Conservation (phyloP, 1,139 yeast genomes). For the Arxiozyma telluris region DNA sequence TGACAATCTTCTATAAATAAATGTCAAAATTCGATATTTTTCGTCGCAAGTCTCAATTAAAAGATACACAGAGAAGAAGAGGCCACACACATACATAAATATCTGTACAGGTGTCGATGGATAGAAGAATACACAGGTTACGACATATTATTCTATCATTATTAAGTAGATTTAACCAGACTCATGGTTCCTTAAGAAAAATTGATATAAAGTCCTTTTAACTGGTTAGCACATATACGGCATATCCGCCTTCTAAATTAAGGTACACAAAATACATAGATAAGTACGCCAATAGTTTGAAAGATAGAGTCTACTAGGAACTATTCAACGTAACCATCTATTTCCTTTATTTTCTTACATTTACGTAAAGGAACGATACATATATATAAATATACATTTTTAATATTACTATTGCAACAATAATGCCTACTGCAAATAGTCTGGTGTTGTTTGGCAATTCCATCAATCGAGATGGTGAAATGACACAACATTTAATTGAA, state of each 20-base stretch:
- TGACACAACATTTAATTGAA: slow-evolving; percentile 9
- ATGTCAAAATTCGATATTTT: neutral
- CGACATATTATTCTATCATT: neutral
- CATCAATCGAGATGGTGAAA: neutral
- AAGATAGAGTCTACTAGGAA: neutral
- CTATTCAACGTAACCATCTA: neutral
- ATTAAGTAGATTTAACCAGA: neutral
- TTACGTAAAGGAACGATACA: neutral
- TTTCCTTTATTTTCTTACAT: too few species aligned
- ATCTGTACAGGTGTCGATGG: neutral
- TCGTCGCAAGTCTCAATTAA: neutral
- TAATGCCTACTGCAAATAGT: neutral
- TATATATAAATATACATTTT: neutral
- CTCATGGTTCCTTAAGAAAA: too few species aligned
- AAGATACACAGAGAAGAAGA: neutral
- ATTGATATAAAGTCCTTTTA: neutral
- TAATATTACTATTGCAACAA: neutral
- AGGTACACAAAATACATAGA: neutral
- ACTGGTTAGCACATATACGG: neutral
- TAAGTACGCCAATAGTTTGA: neutral
- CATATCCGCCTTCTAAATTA: neutral
- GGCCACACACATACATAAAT: neutral
- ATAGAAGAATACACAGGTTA: neutral
- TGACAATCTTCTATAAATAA: too few species aligned
- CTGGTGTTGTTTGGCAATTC: neutral